Base-by-base conservation (phyloP, 306 rosid species). In the Ormosia semicastrata region DNA sequence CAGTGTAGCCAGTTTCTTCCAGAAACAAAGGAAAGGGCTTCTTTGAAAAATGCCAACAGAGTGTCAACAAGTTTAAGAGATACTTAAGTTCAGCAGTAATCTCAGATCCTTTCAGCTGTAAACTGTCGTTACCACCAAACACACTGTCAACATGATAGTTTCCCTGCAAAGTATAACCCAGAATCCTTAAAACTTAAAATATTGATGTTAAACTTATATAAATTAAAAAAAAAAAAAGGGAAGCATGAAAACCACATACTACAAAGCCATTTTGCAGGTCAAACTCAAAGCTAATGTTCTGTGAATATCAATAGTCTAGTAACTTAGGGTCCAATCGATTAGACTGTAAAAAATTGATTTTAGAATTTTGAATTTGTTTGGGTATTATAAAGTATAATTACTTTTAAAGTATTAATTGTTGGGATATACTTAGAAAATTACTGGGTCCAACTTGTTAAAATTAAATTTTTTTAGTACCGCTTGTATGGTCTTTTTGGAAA, bases 11-110 rank as follows among this genome's bases (percentile, higher is more conserved):
- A 60, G 93, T 92, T 88, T 93, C 97, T 86, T 95, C 90, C 47
- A 95, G 80, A 89, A 93, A 93, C 78, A 89, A 58, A 18, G 89
- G 92, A 81, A 93, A 92, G 17, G 93, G 92, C 71, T 93, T 95
- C 87, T 93, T 95, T 7, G 97, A 95, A 78, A 92, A 95, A 81
- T 95, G 99, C 97, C 98, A 95, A 75, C 99, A 95, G 39, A 92
- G 78, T 11, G 94, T 90, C 93, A 95, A 77, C 85, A 95, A 92
- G 53, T 87, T 84, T 24, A 93, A 84, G 64, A 93, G 91, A 89
- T 87, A 89, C 84, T 87, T 87, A 14, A 95, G 93, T 81, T 95
- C 94, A 84, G 88, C 78, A 54, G 80, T 69, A 62, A 89, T 89
- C 79, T 88, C 93, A 36, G 89, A 41, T 68, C 99, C 97, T 87